These are phyloP conservation scores for Stentor coeruleus DNA, from an alignment of 73 alveolate genomes.

Conservation along the genomic window DNA sequence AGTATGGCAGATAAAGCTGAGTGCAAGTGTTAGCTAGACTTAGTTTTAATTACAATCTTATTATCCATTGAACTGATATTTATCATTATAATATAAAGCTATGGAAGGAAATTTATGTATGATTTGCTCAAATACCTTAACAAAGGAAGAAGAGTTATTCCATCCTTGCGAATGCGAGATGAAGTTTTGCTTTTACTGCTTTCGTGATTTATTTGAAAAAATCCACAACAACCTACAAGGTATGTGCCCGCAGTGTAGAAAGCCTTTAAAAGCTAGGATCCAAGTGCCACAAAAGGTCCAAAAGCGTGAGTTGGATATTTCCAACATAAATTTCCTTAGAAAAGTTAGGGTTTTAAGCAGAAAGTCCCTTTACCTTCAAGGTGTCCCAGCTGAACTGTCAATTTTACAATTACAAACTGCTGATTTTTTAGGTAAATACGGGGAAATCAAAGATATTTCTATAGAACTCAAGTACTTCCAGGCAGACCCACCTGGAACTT, in stretches of 20 bases:
- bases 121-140: neutral
- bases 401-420: neutral
- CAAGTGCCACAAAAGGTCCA: neutral
- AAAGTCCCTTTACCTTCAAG: neutral
- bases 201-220: neutral
- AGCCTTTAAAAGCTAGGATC: neutral
- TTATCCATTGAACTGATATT: too few species aligned
- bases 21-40: slow-evolving; percentile 9
- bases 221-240: neutral
- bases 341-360: neutral
- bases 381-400: neutral
- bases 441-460: neutral
- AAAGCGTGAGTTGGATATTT: too few species aligned
- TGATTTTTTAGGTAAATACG: neutral
- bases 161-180: neutral
- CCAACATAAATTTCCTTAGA: too few species aligned
- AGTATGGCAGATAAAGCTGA: neutral
- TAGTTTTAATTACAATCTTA: too few species aligned
- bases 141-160: neutral
- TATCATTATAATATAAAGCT: too few species aligned
- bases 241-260: neutral
- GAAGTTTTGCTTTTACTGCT: neutral
- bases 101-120: neutral
- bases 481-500: neutral
- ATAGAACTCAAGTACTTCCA: neutral